A percentile compares a stretch with the other conserved stretches of the same genome.
These are phyloP conservation scores for Trichoderma sp. DNA, from an alignment of 2,329 filamentous ascomycete genomes.

Conservation along the genomic window DNA sequence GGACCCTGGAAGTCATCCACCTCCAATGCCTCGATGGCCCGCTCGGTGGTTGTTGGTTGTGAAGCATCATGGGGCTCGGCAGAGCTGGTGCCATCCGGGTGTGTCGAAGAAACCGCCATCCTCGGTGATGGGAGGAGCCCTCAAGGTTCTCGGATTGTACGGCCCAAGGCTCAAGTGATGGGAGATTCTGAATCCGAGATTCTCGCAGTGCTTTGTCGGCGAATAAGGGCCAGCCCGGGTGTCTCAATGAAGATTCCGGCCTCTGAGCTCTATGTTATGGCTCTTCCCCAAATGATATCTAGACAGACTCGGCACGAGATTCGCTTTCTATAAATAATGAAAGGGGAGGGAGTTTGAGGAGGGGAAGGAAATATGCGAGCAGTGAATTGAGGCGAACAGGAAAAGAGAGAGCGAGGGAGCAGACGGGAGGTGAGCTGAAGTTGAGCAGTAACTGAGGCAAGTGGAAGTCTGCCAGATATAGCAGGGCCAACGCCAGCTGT, in stretches of 20 bases:
- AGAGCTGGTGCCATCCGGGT: neutral
- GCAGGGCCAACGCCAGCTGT: neutral
- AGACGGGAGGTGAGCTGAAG: neutral
- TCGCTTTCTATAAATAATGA: neutral
- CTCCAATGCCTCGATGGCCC: neutral
- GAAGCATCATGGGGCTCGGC: neutral
- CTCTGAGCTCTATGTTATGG: no score
- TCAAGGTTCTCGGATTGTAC: neutral
- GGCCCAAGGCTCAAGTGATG: neutral
- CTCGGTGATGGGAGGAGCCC: neutral
- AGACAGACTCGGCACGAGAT: neutral
- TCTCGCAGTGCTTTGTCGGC: neutral
- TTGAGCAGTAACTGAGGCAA: neutral
- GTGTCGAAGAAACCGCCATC: neutral
- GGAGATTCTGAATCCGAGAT: no score
- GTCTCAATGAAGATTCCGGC: neutral
- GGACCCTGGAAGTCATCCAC: neutral
- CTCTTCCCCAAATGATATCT: neutral
- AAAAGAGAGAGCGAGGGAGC: neutral
- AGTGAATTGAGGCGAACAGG: no score
- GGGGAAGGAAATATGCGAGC: neutral
- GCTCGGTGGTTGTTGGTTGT: neutral
- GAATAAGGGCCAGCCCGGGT: no score
- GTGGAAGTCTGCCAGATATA: neutral
- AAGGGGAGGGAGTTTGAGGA: neutral